These are phyloP conservation scores for Psilocybe cubensis DNA, from an alignment of 768 basidiomycete species.

Conservation along the genomic window DNA sequence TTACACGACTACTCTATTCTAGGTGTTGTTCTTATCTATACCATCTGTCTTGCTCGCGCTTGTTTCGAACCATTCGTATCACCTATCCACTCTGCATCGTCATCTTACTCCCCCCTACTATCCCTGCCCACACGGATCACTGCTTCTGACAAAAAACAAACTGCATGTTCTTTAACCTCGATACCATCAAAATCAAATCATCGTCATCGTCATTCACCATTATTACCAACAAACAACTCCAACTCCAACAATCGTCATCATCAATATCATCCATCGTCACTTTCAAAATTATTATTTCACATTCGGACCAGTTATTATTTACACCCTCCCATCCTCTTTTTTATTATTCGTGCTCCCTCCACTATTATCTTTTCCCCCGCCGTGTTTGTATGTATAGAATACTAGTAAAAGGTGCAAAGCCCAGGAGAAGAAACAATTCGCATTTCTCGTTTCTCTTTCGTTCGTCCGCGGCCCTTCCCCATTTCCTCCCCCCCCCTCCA, in stretches of 20 bases:
- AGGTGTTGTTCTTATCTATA: constrained; percentile 4
- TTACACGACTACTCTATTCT: background rate
- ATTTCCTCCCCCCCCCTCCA: background rate
- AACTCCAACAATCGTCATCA: background rate
- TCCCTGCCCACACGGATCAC: background rate
- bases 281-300: background rate
- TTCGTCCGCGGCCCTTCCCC: too few relatives aligned
- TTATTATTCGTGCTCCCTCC: background rate
- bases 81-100: background rate
- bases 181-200: background rate
- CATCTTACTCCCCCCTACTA: background rate
- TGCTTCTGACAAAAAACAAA: background rate
- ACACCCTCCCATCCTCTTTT: background rate
- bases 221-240: background rate
- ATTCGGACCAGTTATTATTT: background rate
- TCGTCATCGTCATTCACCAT: too few relatives aligned
- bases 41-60: background rate
- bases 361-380: background rate
- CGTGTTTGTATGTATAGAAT: background rate
- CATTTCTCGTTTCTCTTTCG: background rate
- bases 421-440: background rate
- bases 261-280: background rate
- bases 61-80: too few relatives aligned
- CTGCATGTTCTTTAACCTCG: background rate
- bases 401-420: background rate